Evolutionary conservation across 352 stramenopile genomes (phyloP).

Genomic region (Phytopythium mirpurense): DNA sequence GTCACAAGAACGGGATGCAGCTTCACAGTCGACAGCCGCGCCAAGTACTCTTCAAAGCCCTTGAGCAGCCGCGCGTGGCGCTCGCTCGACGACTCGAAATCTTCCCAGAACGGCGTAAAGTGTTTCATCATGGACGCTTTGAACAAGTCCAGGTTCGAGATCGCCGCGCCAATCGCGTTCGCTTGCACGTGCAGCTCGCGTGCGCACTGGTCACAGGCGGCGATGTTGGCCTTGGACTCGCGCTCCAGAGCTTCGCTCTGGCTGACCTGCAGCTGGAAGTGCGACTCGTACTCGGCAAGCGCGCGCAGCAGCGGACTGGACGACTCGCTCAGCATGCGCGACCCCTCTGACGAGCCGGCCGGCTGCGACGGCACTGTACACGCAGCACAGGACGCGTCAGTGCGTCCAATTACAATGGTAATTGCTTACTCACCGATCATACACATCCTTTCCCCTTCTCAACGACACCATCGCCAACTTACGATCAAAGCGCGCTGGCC

Average conservation of each 20-base stretch:
- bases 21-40: constrained; percentile 43
- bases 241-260: constrained; percentile 62
- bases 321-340: constrained; percentile 67
- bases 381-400: not conserved
- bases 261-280: constrained; percentile 73
- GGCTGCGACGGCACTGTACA: constrained; percentile 50
- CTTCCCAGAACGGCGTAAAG: constrained; percentile 74
- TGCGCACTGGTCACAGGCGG: constrained; percentile 42
- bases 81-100: constrained; percentile 53
- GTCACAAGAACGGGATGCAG: constrained; percentile 63
- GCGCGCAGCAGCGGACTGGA: constrained; percentile 74
- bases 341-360: constrained; percentile 55
- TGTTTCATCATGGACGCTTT: constrained; percentile 79
- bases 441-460: not conserved
- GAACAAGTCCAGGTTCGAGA: constrained; percentile 79
- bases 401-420: not conserved
- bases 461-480: not conserved
- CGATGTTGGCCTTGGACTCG: constrained; percentile 47
- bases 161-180: constrained; percentile 61
- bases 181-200: constrained; percentile 61
- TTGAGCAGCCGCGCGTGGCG: constrained; percentile 57
- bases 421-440: not conserved
- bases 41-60: constrained; percentile 69
- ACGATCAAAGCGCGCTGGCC: constrained; percentile 45
- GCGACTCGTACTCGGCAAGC: constrained; percentile 73